Base-by-base conservation (phyloP, 2,329 filamentous ascomycete species). In the Rhynchosporium agropyri region DNA sequence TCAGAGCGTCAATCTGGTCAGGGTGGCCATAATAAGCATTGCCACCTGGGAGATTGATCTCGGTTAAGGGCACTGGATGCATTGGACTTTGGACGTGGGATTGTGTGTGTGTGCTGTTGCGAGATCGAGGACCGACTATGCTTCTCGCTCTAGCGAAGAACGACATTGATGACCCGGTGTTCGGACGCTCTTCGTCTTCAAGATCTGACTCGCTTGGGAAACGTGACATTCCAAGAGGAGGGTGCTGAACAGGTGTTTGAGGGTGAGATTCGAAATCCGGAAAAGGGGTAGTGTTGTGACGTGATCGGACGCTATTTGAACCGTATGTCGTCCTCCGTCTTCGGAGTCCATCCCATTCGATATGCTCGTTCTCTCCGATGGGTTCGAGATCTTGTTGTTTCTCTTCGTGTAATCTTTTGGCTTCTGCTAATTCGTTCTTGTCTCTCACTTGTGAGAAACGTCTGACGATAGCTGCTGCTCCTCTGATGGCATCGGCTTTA, bases 401-500 rank as follows among this genome's bases (percentile, higher is more conserved):
- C 72, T 98, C 94, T 70, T 93, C 88, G 64, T 89, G 88, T 62
- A 97, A 81, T 38, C 91, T 86, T 69, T 85, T 89, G 26, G 89
- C 84, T 75, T 98, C 95, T 50, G 91, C 86, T 7, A 87, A 81
- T 74, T 98, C 91, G 80, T 89, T 89, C 73, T 89, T 89, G 65
- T 89, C 84, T 65, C 95, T 84, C 0, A 88, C 83, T 10, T 82
- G 82, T 0, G 92, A 97, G 56, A 99, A 82, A 13, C 90, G 86
- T 66, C 95, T 87, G 59, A 99, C 83, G 63, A 99, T 92, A 53
- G 92, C 92, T 6, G 91, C 93, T 15, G 94, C 82, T 65, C 94
- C 95, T 69, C 95, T 91, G 72, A 99, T 96, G 9, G 95, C 92
- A 76, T 99, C 95, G 13, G 95, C 95, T 74, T 97, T 96, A 59